Evolutionary conservation across 2,329 filamentous ascomycete genomes (phyloP).

Genomic region (Pseudogymnoascus sp.): DNA sequence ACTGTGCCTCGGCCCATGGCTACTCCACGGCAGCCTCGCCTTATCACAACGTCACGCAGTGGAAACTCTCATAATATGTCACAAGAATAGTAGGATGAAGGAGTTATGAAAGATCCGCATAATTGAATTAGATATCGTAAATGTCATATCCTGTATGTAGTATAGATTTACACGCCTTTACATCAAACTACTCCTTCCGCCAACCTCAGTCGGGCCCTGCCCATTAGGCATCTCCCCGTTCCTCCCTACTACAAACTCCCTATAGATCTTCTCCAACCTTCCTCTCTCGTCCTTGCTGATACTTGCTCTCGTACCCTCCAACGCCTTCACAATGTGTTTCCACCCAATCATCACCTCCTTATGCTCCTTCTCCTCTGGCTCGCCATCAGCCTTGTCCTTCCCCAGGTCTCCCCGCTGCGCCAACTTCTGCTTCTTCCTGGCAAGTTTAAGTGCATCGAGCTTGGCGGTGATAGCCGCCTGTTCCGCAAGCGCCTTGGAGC

Average conservation of each 20-base stretch:
- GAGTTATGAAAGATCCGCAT: not conserved
- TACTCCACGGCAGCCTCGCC: not conserved
- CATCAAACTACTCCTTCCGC: slow-evolving; percentile 90
- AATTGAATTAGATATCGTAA: slow-evolving; percentile 7
- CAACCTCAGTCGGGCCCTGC: slow-evolving; percentile 84
- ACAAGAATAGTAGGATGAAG: not conserved
- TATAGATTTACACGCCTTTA: slow-evolving; percentile 30
- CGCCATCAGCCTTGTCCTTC: slow-evolving; percentile 18
- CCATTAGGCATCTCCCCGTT: slow-evolving; percentile 95
- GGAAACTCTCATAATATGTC: not conserved
- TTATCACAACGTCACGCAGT: not conserved
- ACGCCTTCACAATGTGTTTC: slow-evolving; percentile 71
- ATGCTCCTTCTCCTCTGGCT: slow-evolving; percentile 28
- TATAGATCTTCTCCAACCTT: slow-evolving; percentile 73
- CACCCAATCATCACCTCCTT: slow-evolving; percentile 75
- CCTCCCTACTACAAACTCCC: slow-evolving; percentile 83
- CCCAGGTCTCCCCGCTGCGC: slow-evolving; percentile 19
- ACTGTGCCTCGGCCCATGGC: not conserved
- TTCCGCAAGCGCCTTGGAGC: slow-evolving; percentile 56
- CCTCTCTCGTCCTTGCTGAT: slow-evolving; percentile 71
- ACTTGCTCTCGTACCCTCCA: slow-evolving; percentile 70
- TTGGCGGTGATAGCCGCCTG: slow-evolving; percentile 74
- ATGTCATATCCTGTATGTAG: slow-evolving; percentile 1
- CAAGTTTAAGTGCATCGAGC: slow-evolving; percentile 67
- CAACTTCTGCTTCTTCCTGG: slow-evolving; percentile 40